A percentile compares a stretch with the other conserved stretches of the same genome.
phyloP scores from a whole-genome alignment of 176 grass and related monocot species.

The Zoysia pacifica region DNA sequence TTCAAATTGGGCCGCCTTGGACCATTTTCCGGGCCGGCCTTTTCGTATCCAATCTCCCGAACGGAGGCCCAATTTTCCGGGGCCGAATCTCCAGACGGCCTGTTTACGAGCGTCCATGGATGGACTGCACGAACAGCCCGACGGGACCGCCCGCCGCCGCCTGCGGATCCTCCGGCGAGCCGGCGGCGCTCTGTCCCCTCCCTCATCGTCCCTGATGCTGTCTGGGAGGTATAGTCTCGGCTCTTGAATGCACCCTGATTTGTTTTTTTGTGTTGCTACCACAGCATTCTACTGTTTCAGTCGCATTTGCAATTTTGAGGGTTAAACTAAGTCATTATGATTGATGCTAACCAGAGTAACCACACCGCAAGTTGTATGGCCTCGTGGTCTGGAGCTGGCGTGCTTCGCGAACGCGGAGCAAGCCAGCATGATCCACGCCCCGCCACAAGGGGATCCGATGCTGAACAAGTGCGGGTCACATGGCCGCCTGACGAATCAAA shows the following conservation, averaged over 20 bases:
- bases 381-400: conserved; percentile 19
- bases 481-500: conserved; percentile 1
- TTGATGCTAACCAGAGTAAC: neutral
- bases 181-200: neutral
- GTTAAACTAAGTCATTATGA: neutral
- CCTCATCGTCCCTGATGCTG: neutral
- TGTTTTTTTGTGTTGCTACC: neutral
- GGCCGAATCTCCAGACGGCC: no score
- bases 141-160: neutral
- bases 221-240: neutral
- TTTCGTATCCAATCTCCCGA: no score
- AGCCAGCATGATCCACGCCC: neutral
- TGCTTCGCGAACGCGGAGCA: neutral
- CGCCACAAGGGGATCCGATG: neutral
- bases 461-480: conserved; percentile 28
- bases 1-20: no score
- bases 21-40: no score
- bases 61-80: no score
- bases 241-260: neutral
- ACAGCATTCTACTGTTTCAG: neutral
- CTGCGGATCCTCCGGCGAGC: neutral
- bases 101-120: no score
- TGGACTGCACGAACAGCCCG: no score
- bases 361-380: neutral
- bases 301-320: neutral